Percentiles rank a stretch among this genome's conserved stretches.
phyloP scores from a whole-genome alignment of 768 basidiomycete genomes.

The Leccinum fibrillosum region DNA sequence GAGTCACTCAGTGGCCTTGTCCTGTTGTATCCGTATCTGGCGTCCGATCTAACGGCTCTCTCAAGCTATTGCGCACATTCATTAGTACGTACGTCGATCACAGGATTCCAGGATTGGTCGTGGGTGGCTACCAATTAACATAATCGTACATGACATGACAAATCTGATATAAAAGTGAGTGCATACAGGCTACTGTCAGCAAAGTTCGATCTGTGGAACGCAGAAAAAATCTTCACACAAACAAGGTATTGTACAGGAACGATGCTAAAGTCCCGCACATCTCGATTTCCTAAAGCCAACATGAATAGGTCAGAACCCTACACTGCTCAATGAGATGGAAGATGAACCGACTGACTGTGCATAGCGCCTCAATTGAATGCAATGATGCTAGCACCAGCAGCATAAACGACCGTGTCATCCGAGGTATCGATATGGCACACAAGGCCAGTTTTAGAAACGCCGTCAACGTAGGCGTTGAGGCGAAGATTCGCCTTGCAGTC shows the following conservation, averaged over 20 bases:
- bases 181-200: neutral
- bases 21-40: no score
- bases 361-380: slow-evolving; percentile 1
- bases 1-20: no score
- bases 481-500: slow-evolving; percentile 9
- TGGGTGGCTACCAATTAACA: no score
- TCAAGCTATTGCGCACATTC: no score
- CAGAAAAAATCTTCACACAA: neutral
- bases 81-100: no score
- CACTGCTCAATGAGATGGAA: neutral
- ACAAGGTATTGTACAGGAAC: no score
- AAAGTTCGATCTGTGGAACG: neutral
- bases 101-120: no score
- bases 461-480: slow-evolving; percentile 10
- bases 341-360: neutral
- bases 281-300: neutral
- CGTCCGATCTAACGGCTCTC: no score
- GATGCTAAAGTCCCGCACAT: neutral
- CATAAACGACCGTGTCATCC: slow-evolving; percentile 1
- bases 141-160: neutral
- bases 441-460: slow-evolving; percentile 2
- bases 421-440: slow-evolving; percentile 12
- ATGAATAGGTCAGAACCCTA: neutral
- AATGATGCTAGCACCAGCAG: slow-evolving; percentile 2
- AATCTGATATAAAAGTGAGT: neutral